Evolutionary conservation across 805 yeast genomes (phyloP).

Genomic region (Grigorovia jiainica): DNA sequence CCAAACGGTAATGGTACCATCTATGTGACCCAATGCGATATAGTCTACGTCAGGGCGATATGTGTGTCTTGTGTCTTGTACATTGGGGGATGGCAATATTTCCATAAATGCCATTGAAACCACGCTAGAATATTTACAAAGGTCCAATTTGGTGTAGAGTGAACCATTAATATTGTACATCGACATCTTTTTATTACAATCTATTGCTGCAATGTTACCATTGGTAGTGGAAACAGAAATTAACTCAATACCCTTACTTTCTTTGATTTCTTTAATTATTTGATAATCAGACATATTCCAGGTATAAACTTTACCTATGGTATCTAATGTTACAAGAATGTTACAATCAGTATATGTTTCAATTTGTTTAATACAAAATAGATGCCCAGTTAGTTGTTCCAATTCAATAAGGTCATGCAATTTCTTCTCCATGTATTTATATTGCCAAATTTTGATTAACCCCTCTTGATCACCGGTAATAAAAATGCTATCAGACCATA

Average conservation of each 20-base stretch:
- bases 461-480: constrained; percentile 45
- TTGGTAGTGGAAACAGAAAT: constrained; percentile 44
- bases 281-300: constrained; percentile 58
- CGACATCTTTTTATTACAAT: not conserved
- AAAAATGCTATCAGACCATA: constrained; percentile 20
- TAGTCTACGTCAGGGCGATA: not conserved
- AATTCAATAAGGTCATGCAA: constrained; percentile 20
- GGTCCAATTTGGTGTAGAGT: not conserved
- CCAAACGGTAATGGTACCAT: constrained; percentile 25
- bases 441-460: constrained; percentile 47
- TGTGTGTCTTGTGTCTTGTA: not conserved
- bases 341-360: constrained; percentile 44
- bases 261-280: constrained; percentile 34
- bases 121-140: not conserved
- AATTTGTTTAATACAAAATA: constrained; percentile 36
- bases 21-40: constrained; percentile 28
- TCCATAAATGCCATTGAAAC: not conserved
- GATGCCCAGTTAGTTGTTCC: constrained; percentile 48
- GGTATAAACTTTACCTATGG: constrained; percentile 41
- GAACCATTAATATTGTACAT: constrained; percentile 1
- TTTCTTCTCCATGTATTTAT: constrained; percentile 5
- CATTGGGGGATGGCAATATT: not conserved
- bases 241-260: constrained; percentile 20
- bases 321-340: constrained; percentile 45
- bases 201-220: constrained; percentile 41